Conservation (phyloP, 805 yeast genomes). For the Yarrowia alimentaria region DNA sequence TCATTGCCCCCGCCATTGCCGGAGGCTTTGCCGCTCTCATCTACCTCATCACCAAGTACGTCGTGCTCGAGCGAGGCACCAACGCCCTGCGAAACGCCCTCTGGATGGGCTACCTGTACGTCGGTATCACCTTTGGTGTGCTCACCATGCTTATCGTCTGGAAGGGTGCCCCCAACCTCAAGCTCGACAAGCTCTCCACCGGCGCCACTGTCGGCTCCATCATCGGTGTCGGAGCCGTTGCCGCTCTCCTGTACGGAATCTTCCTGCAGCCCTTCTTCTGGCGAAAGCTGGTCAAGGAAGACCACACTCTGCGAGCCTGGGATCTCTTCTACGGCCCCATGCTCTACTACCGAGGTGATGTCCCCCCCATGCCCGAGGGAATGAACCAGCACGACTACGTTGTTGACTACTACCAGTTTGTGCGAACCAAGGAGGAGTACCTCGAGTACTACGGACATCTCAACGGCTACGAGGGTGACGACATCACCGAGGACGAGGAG, state of each 20-base stretch:
- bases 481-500: conserved; percentile 27
- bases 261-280: conserved; percentile 61
- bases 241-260: conserved; percentile 49
- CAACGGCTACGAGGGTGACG: conserved; percentile 29
- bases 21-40: conserved; percentile 60
- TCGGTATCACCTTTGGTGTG: conserved; percentile 57
- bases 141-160: conserved; percentile 75
- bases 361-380: conserved; percentile 68
- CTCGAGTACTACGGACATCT: conserved; percentile 23
- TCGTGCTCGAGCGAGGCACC: conserved; percentile 61
- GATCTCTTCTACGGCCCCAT: conserved; percentile 60
- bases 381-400: conserved; percentile 40
- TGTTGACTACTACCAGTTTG: conserved; percentile 56
- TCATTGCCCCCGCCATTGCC: conserved; percentile 70
- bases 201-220: conserved; percentile 58
- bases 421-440: conserved; percentile 27
- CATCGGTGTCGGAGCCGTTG: conserved; percentile 63
- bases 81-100: conserved; percentile 56
- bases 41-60: conserved; percentile 58
- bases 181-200: conserved; percentile 52
- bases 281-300: conserved; percentile 59
- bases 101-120: conserved; percentile 57
- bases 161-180: conserved; percentile 74
- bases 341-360: conserved; percentile 55
- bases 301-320: conserved; percentile 63